Evolutionary conservation across 805 yeast species (phyloP), one percentile per base, ranked within the genome.

Genomic region (Zygotorulaspora sp.): DNA sequence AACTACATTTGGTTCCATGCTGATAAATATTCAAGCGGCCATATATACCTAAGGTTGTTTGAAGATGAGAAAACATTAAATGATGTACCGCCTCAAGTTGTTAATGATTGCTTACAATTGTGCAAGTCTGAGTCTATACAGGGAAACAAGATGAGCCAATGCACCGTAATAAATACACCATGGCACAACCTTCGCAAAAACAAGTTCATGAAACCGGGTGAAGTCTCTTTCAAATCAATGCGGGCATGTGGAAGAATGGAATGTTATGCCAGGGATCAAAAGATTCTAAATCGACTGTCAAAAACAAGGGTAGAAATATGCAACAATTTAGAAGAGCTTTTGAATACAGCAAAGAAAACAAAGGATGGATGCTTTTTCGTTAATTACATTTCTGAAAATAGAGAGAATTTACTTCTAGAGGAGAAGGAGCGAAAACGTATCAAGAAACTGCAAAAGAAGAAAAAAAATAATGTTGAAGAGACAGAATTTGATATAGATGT

Each of bases 121-220:
- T 80, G 90, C 19, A 82, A 84, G 56, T 82, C 85, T 8, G 80
- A 80, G 55, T 81, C 89, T 4, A 83, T 83, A 24, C 77, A 78
- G 52, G 92, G 85, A 10, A 82, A 79, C 60, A 84, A 84, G 52
- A 58, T 74, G 48, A 76, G 77, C 52, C 79, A 79, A 49, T 67
- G 83, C 41, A 75, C 80, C 2, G 72, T 84, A 6, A 72, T 84
- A 27, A 77, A 77, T 50, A 84, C 95, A 0, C 87, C 89, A 0
- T 84, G 85, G 71, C 68, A 72, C 17, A 84, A 84, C 53, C 64
- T 84, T 38, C 68, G 72, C 28, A 80, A 80, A 47, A 76, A 76
- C 35, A 80, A 80, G 10, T 74, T 74, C 20, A 83, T 83, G 92
- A 86, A 75, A 32, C 75, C 74, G 4, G 94, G 94, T 3, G 85